Evolutionary conservation across 768 basidiomycete species (phyloP).

Genomic region (Gyrodon lividus): DNA sequence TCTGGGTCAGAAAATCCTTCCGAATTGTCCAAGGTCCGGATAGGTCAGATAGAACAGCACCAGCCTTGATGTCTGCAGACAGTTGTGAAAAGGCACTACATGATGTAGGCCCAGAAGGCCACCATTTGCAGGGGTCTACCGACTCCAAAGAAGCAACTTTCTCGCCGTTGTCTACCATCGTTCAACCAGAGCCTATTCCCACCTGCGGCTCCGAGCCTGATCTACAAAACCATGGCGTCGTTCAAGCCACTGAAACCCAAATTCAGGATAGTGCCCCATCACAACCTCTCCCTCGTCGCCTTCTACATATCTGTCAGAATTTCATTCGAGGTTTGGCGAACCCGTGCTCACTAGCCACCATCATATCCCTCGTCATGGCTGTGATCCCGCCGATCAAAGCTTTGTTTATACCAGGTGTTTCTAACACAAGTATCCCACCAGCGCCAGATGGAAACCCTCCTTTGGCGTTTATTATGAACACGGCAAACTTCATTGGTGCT

Average conservation of each 20-base stretch:
- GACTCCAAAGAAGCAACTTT: not conserved
- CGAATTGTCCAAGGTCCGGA: not conserved
- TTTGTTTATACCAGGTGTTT: slow-evolving; percentile 47
- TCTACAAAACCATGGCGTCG: no score
- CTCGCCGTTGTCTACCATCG: not conserved
- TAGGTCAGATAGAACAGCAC: not conserved
- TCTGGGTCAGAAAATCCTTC: not conserved
- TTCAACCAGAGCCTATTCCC: not conserved
- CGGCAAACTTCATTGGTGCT: slow-evolving; percentile 52
- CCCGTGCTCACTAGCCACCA: slow-evolving; percentile 49
- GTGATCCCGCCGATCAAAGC: slow-evolving; percentile 54
- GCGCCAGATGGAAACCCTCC: slow-evolving; percentile 66
- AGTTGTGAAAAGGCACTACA: not conserved
- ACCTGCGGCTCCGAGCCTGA: not conserved
- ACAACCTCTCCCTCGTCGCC: not conserved
- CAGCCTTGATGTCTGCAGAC: no score
- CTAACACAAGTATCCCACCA: slow-evolving; percentile 39
- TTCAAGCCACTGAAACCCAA: not conserved
- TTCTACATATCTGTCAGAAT: not conserved
- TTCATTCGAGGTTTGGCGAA: slow-evolving; percentile 39
- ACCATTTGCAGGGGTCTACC: not conserved
- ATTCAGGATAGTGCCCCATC: not conserved
- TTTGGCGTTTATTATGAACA: slow-evolving; percentile 55
- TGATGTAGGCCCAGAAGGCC: not conserved
- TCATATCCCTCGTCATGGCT: slow-evolving; percentile 52